Evolutionary conservation across 2,329 filamentous ascomycete species (phyloP).

Genomic region (Exophiala viscosa): DNA sequence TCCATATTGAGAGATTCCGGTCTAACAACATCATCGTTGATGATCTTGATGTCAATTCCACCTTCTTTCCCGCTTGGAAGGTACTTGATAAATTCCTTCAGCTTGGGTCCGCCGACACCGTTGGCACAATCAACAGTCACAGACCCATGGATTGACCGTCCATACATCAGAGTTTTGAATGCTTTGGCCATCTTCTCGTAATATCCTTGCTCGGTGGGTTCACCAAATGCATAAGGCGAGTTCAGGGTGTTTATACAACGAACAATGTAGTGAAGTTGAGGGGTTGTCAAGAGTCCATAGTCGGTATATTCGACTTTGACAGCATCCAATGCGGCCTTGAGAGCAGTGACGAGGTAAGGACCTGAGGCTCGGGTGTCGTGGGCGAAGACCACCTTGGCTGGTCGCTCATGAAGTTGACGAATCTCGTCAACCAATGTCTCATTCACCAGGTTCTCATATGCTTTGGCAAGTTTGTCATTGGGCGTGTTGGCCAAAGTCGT

Average conservation of each 20-base stretch:
- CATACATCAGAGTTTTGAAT: slow-evolving; percentile 77
- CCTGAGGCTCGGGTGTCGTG: slow-evolving; percentile 92
- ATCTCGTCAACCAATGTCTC: slow-evolving; percentile 62
- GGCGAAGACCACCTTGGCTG: slow-evolving; percentile 81
- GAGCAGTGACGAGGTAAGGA: slow-evolving; percentile 72
- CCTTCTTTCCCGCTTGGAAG: slow-evolving; percentile 65
- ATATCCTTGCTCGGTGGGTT: slow-evolving; percentile 85
- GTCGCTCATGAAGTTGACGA: slow-evolving; percentile 55
- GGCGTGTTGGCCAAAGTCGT: slow-evolving; percentile 84
- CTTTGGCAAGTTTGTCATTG: slow-evolving; percentile 69
- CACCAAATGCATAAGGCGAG: slow-evolving; percentile 81
- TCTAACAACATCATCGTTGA: slow-evolving; percentile 90
- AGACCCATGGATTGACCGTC: slow-evolving; percentile 67
- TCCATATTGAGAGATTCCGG: slow-evolving; percentile 86
- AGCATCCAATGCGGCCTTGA: slow-evolving; percentile 74
- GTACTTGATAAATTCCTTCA: slow-evolving; percentile 79
- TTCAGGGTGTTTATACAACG: slow-evolving; percentile 91
- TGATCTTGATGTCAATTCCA: slow-evolving; percentile 74
- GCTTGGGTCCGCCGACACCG: slow-evolving; percentile 88
- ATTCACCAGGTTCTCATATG: slow-evolving; percentile 71
- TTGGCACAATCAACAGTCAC: slow-evolving; percentile 94
- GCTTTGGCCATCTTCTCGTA: slow-evolving; percentile 87
- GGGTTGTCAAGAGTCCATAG: slow-evolving; percentile 88
- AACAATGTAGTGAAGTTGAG: slow-evolving; percentile 95
- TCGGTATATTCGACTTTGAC: slow-evolving; percentile 72